phyloP scores from a whole-genome alignment of 306 rosid genomes.

The Sophora flavescens region DNA sequence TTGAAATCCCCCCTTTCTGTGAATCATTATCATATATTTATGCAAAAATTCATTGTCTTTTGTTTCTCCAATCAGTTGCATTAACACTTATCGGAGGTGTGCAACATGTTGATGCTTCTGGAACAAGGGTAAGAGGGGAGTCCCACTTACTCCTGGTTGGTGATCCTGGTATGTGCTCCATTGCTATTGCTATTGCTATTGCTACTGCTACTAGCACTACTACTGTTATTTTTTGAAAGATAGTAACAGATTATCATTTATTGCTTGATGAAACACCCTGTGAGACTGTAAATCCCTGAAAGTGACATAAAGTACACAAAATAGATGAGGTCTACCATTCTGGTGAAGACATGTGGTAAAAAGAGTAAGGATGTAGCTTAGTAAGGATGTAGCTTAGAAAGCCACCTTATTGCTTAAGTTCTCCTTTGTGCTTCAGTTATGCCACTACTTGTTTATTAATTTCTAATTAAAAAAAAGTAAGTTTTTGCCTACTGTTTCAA shows the following conservation, averaged over 20 bases:
- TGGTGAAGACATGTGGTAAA: conserved; percentile 1
- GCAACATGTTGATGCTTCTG: conserved; percentile 90
- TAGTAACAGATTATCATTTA: conserved; percentile 1
- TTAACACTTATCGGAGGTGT: conserved; percentile 96
- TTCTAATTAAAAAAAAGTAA: neutral
- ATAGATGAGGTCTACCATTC: conserved; percentile 17
- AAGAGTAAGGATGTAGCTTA: no score
- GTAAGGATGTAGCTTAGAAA: conserved; percentile 3
- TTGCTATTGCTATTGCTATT: conserved; percentile 41
- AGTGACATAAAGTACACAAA: conserved; percentile 18
- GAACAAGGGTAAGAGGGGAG: conserved; percentile 96
- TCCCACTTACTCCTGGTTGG: conserved; percentile 95
- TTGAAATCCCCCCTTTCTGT: conserved; percentile 7
- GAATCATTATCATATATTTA: conserved; percentile 16
- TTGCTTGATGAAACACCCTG: conserved; percentile 35
- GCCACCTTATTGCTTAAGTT: conserved; percentile 18
- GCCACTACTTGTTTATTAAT: conserved; percentile 28
- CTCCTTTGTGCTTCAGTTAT: conserved; percentile 15
- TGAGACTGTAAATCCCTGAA: conserved; percentile 15
- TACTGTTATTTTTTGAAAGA: conserved; percentile 2
- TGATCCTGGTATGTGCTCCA: conserved; percentile 79
- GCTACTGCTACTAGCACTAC: no score
- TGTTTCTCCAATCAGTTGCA: conserved; percentile 66
- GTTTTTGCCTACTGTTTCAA: neutral
- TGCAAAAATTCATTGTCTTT: conserved; percentile 35